Base-by-base conservation (phyloP, 2,329 filamentous ascomycete genomes). In the Colletotrichum simmondsii region DNA sequence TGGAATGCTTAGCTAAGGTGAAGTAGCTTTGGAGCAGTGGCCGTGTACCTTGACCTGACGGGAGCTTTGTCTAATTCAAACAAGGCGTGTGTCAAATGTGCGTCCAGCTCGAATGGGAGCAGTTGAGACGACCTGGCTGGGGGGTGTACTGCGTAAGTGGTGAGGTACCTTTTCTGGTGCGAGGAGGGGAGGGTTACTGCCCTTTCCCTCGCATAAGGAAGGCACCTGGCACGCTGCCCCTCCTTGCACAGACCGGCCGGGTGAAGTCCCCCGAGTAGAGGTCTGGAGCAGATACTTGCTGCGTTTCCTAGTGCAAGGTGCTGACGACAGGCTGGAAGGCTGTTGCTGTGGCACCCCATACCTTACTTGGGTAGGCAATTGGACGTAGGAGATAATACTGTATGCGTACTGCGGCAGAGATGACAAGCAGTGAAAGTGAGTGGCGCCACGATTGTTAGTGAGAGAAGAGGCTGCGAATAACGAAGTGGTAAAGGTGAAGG, bases 171-270 rank as follows among this genome's bases (percentile, higher is more conserved):
- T 14, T 54, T 66, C 67, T 73, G 71, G 71, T 73, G 68, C 68
- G 71, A 66, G 46, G 52, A 62, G 49, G 63, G 4, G 65, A 72
- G 70, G 70, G 70, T 72, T 72, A 53, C 58, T 72, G 70, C 70
- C 70, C 70, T 72, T 42, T 28, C 49, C 52, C 56, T 59, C 69
- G 69, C 58, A 72, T 72, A 53, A 58, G 42, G 32, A 35, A 26
- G 30, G 28, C 12, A 53, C 26, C 12, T 59, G 16, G 64, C 42
- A n/a, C 24, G 22, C 42, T 61, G 54, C 62, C 32, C 62, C 62
- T 65, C 62, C 62, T 42, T 56, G 52, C 62, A 65, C 52, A 65
- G 62, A 57, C 52, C 52, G 32, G 32, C 32, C 12, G 32, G 22
- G 7, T 26, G 5, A 8, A 3, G 19, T 49, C 19, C 42, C 19